These are phyloP conservation scores for Pontederia paniculata DNA, from an alignment of 176 grass and related monocot genomes.

Conservation along the genomic window DNA sequence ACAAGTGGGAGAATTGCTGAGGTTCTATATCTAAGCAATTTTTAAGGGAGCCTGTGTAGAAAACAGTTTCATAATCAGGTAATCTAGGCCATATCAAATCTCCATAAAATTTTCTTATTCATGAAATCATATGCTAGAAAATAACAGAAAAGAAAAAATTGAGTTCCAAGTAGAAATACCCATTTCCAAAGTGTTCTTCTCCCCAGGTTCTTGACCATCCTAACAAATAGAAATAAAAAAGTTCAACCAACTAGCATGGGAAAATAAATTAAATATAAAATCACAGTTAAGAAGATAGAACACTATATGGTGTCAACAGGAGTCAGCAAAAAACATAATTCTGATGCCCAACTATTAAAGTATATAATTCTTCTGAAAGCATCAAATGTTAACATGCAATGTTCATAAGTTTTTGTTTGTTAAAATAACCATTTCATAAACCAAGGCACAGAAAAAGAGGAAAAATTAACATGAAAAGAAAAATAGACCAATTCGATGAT, in stretches of 20 bases:
- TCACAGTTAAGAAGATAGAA: neutral
- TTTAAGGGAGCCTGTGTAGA: no score
- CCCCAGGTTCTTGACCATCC: constrained; percentile 99
- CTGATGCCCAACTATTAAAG: no score
- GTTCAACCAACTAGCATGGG: neutral
- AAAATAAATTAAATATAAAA: neutral
- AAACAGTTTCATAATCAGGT: neutral
- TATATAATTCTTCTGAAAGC: no score
- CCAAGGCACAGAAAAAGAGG: no score
- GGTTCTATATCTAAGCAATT: no score
- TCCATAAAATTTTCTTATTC: neutral
- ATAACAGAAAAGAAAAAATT: constrained; percentile 2
- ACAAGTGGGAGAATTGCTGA: no score
- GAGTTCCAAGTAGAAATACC: constrained; percentile 32
- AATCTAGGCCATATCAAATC: neutral
- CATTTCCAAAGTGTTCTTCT: constrained; percentile 88
- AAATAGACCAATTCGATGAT: no score
- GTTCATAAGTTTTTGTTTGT: no score
- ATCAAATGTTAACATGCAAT: no score
- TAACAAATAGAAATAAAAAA: constrained; percentile 28
- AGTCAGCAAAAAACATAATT: no score
- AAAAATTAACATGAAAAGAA: no score
- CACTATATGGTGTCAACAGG: neutral
- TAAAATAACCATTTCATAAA: no score
- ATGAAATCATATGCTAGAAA: constrained; percentile 2